phyloP scores from a whole-genome alignment of 495 filamentous ascomycete genomes.

The Jackrogersella multiformis region DNA sequence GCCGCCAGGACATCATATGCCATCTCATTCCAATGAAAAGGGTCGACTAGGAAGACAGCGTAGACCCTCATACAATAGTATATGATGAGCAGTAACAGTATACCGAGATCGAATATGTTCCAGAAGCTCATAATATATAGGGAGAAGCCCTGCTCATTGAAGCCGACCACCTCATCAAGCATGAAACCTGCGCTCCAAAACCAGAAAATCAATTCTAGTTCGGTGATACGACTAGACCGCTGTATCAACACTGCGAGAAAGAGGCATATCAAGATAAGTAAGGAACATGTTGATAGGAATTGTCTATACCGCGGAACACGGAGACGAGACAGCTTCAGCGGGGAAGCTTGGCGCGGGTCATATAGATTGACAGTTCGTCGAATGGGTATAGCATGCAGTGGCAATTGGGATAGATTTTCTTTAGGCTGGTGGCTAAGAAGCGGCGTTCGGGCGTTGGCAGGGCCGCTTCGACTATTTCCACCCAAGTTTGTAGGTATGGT shows the following conservation, averaged over 20 bases:
- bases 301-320: constrained; percentile 91
- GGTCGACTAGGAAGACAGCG: constrained; percentile 79
- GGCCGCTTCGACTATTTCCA: constrained; percentile 25
- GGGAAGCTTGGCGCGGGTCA: constrained; percentile 85
- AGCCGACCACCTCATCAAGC: constrained; percentile 93
- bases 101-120: constrained; percentile 93
- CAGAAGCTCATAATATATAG: constrained; percentile 96
- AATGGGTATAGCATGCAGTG: constrained; percentile 51
- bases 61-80: constrained; percentile 91
- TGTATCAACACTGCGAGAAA: constrained; percentile 78
- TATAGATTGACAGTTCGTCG: constrained; percentile 86
- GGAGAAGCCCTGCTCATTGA: constrained; percentile 92
- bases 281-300: constrained; percentile 84
- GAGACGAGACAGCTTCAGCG: constrained; percentile 88
- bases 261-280: constrained; percentile 81
- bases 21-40: constrained; percentile 73
- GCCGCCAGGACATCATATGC: constrained; percentile 91
- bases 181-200: constrained; percentile 97
- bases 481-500: constrained; percentile 25
- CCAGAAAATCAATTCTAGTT: constrained; percentile 89
- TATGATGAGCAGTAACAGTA: constrained; percentile 82
- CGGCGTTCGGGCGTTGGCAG: constrained; percentile 51
- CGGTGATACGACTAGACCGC: constrained; percentile 77
- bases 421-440: constrained; percentile 56
- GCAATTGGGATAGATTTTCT: constrained; percentile 48